Conservation (phyloP, 2,329 filamentous ascomycete genomes). For the Hymenoscyphus repandus region DNA sequence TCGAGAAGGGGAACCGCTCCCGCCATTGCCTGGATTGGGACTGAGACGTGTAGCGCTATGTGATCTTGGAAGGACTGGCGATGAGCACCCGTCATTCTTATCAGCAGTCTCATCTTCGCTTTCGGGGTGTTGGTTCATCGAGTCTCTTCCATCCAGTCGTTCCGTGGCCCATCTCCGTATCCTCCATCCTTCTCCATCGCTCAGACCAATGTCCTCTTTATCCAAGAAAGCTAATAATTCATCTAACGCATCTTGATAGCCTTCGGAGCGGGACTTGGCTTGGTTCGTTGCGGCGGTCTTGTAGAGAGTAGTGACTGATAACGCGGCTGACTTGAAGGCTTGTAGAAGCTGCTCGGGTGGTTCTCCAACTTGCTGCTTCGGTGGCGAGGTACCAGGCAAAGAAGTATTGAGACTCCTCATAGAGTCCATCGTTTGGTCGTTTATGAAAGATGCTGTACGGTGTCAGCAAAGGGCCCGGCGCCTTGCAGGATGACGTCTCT, state of each 20-base stretch:
- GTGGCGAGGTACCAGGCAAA: slow-evolving; percentile 43
- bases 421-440: slow-evolving; percentile 51
- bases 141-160: slow-evolving; percentile 58
- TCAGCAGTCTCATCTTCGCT: slow-evolving; percentile 63
- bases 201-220: slow-evolving; percentile 70
- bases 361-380: slow-evolving; percentile 37
- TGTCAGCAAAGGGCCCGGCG: background rate
- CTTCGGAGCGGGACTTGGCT: slow-evolving; percentile 68
- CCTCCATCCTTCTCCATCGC: slow-evolving; percentile 69
- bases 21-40: slow-evolving; percentile 21
- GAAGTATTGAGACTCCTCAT: slow-evolving; percentile 60
- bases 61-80: slow-evolving; percentile 51
- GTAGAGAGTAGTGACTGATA: slow-evolving; percentile 94
- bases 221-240: slow-evolving; percentile 85
- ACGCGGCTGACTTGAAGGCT: slow-evolving; percentile 84
- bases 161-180: slow-evolving; percentile 64
- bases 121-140: slow-evolving; percentile 48
- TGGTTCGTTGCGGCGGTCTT: slow-evolving; percentile 81
- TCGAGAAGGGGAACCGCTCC: slow-evolving; percentile 33
- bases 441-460: background rate
- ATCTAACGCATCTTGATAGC: slow-evolving; percentile 91
- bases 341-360: slow-evolving; percentile 68
- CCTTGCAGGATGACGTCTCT: background rate
- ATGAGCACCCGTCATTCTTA: slow-evolving; percentile 54
- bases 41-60: slow-evolving; percentile 38